Evolutionary conservation across 768 basidiomycete species (phyloP).

Genomic region (Suillus variegatus): DNA sequence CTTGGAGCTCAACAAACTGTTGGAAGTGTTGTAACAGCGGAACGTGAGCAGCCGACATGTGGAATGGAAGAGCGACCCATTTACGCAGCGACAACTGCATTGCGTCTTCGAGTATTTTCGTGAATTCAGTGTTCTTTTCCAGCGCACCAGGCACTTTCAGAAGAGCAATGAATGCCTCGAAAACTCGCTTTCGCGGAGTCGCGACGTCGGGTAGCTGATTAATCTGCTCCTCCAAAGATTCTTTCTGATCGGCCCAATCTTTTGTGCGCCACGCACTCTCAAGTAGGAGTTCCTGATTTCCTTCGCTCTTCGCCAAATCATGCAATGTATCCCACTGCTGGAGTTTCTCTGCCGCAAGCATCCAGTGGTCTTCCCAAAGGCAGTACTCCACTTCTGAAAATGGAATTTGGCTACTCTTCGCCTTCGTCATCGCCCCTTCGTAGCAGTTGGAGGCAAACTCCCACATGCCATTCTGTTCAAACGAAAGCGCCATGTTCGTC

Average conservation of each 20-base stretch:
- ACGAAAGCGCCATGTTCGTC: constrained; percentile 84
- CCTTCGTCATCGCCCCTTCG: constrained; percentile 86
- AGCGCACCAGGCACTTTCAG: constrained; percentile 79
- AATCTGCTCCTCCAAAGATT: constrained; percentile 79
- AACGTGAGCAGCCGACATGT: constrained; percentile 89
- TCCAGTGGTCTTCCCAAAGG: constrained; percentile 99
- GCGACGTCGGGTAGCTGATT: constrained; percentile 79
- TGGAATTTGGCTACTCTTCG: constrained; percentile 76
- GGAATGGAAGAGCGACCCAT: constrained; percentile 87
- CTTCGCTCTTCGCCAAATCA: constrained; percentile 86
- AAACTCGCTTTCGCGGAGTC: constrained; percentile 96
- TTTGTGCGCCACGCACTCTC: constrained; percentile 95
- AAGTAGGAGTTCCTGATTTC: constrained; percentile 87
- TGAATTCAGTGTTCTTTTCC: constrained; percentile 88
- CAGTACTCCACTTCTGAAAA: constrained; percentile 96
- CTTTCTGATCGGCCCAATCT: constrained; percentile 86
- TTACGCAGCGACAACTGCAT: constrained; percentile 96
- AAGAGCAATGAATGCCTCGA: constrained; percentile 91
- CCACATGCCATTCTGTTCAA: constrained; percentile 98
- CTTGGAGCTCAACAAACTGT: constrained; percentile 96
- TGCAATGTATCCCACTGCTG: constrained; percentile 97
- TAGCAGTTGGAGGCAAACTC: constrained; percentile 86
- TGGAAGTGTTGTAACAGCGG: constrained; percentile 97
- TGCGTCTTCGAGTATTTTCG: constrained; percentile 87
- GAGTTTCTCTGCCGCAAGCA: constrained; percentile 90